Evolutionary conservation across 1,284 basidiomycete species (phyloP), one percentile per base, ranked within the genome.

Genomic region (Xerocomus nothofagi): DNA sequence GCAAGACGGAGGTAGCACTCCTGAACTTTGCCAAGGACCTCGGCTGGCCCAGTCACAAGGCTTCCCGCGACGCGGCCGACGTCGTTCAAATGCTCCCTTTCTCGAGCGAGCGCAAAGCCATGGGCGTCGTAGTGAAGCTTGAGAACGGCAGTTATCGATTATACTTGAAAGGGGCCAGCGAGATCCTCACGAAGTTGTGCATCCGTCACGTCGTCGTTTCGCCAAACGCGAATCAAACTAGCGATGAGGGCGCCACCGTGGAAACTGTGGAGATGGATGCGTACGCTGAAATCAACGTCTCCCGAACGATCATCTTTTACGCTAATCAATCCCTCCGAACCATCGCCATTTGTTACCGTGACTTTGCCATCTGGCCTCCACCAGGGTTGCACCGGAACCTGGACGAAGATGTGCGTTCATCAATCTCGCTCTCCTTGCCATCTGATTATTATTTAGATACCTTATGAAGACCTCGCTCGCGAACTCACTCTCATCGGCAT

Each of bases 1-100:
- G 84, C 75, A 98, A 99, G 80, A 98, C 96, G 7, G 96, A 99
- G 75, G 93, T 90, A 0, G 96, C 96, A 1, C 78, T 99, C 21
- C 76, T 99, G 20, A 81, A 85, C 57, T 93, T 98, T 61, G 91
- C 91, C n/a, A 87, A 90, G 73, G 84, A 91, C 44, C 82, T 91
- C 40, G 75, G 79, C 7, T 99, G 96, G 95, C 72, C 74, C 8
- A 74, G 88, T 60, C 96, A 92, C 75, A 81, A 77, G 62, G 63
- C 76, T 44, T 81, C 80, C 10, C 80, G 95, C 36, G 85, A 90
- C 12, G 59, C 63, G 5, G 87, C 88, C 24, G 69, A 82, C 18
- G 70, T 95, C 38, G 74, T 93, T 5, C 93, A 96, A 72, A 87
- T 96, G 86, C 83, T 97, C 44, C 96, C 97, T 1, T 98, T 99